These are phyloP conservation scores for Stagonosporopsis tanaceti DNA, from an alignment of 2,329 filamentous ascomycete species.

Conservation along the genomic window DNA sequence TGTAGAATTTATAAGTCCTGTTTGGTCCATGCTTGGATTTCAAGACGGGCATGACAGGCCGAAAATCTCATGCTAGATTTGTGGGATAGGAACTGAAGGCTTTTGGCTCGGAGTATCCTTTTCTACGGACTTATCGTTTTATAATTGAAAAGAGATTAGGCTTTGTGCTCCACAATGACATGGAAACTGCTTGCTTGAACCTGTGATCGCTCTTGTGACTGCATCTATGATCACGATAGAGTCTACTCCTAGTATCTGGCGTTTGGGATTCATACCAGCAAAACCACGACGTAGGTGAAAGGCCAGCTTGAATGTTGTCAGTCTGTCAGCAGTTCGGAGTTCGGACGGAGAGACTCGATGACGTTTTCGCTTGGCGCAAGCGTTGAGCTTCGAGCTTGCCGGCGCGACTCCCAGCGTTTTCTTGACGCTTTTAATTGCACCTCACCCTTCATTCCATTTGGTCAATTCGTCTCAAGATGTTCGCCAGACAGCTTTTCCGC, in stretches of 20 bases:
- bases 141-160: too few relatives aligned
- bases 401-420: conserved; percentile 1
- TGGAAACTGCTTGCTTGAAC: too few relatives aligned
- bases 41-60: not conserved
- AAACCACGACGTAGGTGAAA: too few relatives aligned
- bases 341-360: conserved; percentile 7
- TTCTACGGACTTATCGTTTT: too few relatives aligned
- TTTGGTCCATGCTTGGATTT: not conserved
- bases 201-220: too few relatives aligned
- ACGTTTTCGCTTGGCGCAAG: conserved; percentile 24
- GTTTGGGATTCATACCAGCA: too few relatives aligned
- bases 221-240: too few relatives aligned
- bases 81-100: not conserved
- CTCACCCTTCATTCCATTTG: conserved; percentile 12
- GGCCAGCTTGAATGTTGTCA: too few relatives aligned
- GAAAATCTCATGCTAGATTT: not conserved
- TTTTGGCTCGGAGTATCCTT: not conserved
- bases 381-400: conserved; percentile 12
- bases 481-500: conserved; percentile 54
- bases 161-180: too few relatives aligned
- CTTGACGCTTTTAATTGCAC: conserved; percentile 17
- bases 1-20: too few relatives aligned
- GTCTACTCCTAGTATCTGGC: too few relatives aligned
- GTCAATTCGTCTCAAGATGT: conserved; percentile 51
- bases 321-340: conserved; percentile 4